A percentile compares a stretch with the other conserved stretches of the same genome.
phyloP scores from a whole-genome alignment of 2,329 filamentous ascomycete genomes.

The Aaosphaeria arxii region DNA sequence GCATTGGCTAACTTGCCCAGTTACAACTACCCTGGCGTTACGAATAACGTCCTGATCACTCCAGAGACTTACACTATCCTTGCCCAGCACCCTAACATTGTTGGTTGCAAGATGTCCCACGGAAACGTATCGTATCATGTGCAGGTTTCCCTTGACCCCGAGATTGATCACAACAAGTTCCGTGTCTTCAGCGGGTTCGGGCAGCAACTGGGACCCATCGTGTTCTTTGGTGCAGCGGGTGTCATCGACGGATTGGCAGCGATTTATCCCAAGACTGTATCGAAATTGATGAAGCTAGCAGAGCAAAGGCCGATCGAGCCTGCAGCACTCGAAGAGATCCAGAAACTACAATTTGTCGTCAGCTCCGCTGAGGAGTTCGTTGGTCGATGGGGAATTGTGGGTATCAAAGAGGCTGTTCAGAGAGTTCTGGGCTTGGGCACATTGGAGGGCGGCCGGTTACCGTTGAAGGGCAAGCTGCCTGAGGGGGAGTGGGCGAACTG shows the following conservation, averaged over 20 bases:
- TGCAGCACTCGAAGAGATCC: conserved; percentile 47
- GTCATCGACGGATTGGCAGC: conserved; percentile 66
- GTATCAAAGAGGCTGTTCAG: conserved; percentile 63
- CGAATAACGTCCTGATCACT: conserved; percentile 60
- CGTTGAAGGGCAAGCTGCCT: conserved; percentile 56
- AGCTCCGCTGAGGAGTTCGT: conserved; percentile 62
- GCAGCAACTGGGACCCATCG: conserved; percentile 62
- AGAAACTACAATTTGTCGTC: conserved; percentile 58
- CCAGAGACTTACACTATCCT: conserved; percentile 59
- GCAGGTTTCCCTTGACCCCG: conserved; percentile 58
- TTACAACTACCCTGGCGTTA: conserved; percentile 66
- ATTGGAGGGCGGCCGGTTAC: conserved; percentile 57
- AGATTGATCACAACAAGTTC: conserved; percentile 59
- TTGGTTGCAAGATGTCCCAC: conserved; percentile 68
- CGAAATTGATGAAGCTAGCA: conserved; percentile 54
- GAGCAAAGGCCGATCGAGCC: conserved; percentile 35
- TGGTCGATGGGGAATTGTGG: conserved; percentile 58
- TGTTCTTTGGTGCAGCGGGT: conserved; percentile 61
- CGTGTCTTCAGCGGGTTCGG: conserved; percentile 63
- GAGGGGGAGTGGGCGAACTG: conserved; percentile 56
- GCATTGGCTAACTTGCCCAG: conserved; percentile 28
- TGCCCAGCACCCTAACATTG: conserved; percentile 63
- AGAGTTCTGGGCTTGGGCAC: conserved; percentile 60
- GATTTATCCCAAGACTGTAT: conserved; percentile 62
- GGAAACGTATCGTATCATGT: conserved; percentile 64